phyloP scores from a whole-genome alignment of 148 eudicot genomes.

The Chenopodium album region DNA sequence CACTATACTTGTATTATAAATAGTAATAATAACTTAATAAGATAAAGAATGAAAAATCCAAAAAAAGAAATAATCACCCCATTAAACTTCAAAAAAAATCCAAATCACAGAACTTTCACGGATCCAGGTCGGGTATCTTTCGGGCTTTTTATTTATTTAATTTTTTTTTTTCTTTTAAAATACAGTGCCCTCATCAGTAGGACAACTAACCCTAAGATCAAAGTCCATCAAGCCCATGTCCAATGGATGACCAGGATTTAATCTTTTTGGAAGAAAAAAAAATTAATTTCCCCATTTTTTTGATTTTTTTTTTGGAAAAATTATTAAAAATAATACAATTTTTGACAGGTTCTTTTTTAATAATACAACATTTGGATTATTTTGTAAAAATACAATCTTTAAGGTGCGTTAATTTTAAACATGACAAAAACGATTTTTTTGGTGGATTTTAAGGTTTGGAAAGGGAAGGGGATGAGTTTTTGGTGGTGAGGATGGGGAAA shows the following conservation, averaged over 20 bases:
- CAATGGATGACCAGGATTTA: not conserved
- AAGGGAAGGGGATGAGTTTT: no score
- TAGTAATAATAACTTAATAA: not conserved
- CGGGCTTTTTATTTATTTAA: not conserved
- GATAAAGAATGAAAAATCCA: not conserved
- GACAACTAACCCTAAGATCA: not conserved
- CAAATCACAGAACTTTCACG: conserved; percentile 22
- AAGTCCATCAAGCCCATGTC: not conserved
- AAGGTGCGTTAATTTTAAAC: no score
- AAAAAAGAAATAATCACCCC: not conserved
- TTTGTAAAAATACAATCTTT: no score
- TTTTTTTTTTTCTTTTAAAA: not conserved
- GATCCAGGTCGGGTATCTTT: conserved; percentile 26
- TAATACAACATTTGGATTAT: no score
- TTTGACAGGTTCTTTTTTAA: no score
- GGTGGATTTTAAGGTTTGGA: no score
- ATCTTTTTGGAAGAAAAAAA: not conserved
- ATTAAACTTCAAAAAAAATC: not conserved
- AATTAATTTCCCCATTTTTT: no score
- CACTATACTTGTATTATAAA: not conserved
- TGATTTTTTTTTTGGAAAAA: no score
- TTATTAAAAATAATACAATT: no score
- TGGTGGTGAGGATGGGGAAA: no score
- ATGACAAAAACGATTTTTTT: no score
- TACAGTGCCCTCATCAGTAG: conserved; percentile 5